Evolutionary conservation across 306 rosid genomes (phyloP).

Genomic region (Vigna angularis): DNA sequence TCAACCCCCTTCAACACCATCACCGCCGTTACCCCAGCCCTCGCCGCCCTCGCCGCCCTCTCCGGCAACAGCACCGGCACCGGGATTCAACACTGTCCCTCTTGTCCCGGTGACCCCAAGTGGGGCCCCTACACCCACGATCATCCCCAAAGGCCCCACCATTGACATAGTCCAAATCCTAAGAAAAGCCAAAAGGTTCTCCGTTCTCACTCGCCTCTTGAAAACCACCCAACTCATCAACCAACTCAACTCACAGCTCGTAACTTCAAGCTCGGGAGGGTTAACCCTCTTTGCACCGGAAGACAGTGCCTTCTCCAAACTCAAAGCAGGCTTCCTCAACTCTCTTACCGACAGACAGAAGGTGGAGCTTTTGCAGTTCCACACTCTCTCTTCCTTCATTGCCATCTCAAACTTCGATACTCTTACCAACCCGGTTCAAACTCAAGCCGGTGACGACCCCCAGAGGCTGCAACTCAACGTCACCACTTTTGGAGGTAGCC

Average conservation of each 20-base stretch:
- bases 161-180: slow-evolving; percentile 57
- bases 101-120: slow-evolving; percentile 48
- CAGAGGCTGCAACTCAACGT: slow-evolving; percentile 67
- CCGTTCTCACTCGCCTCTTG: slow-evolving; percentile 61
- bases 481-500: slow-evolving; percentile 58
- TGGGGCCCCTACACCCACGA: slow-evolving; percentile 52
- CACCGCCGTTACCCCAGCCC: slow-evolving; percentile 30
- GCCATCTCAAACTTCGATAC: slow-evolving; percentile 67
- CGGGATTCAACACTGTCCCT: slow-evolving; percentile 48
- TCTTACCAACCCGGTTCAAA: slow-evolving; percentile 71
- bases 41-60: slow-evolving; percentile 35
- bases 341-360: slow-evolving; percentile 63
- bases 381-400: slow-evolving; percentile 57
- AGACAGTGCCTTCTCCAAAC: slow-evolving; percentile 65
- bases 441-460: slow-evolving; percentile 68
- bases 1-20: slow-evolving; percentile 51
- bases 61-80: slow-evolving; percentile 47
- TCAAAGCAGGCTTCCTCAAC: slow-evolving; percentile 72
- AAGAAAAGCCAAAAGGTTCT: slow-evolving; percentile 65
- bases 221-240: slow-evolving; percentile 58
- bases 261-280: slow-evolving; percentile 55
- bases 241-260: slow-evolving; percentile 67
- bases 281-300: slow-evolving; percentile 72
- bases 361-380: slow-evolving; percentile 68
- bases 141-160: slow-evolving; percentile 57